Base-by-base conservation (phyloP, 352 stramenopile species). In the Globisporangium irregulare region DNA sequence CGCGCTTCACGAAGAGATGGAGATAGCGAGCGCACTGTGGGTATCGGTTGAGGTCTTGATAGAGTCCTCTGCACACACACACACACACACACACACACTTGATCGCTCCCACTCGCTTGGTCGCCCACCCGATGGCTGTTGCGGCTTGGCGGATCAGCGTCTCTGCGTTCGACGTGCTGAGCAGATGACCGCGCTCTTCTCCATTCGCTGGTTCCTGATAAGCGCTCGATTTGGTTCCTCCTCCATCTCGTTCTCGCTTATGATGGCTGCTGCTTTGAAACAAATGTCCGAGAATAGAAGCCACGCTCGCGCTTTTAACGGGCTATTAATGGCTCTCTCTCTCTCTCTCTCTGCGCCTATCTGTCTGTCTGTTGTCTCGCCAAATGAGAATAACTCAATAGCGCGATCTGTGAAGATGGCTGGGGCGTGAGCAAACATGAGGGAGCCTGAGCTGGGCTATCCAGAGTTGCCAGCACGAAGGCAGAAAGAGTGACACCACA, bases 301-400 rank as follows among this genome's bases (percentile, higher is more conserved):
- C 32, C 32, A 38, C 32, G 32, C 24, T 43, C 50, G 48, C 25
- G n/a, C n/a, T 62, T 34, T 51, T 69, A 5, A 32, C 67, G n/a
- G 43, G 5, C 14, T 22, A 22, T n/a, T 51, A 24, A 15, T 15
- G 14, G 14, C 18, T 51, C 18, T 51, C 43, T 22, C 15, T 36
- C 32, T 36, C 32, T 36, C 5, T 36, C 32, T 36, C 2, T 36
- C 32, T 36, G 32, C 1, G 7, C 6, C 32, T 36, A 10, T 36
- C 32, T 36, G 7, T 10, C 32, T 38, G 32, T 38, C 32, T 32
- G 29, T 4, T 4, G 43, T 22, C 43, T n/a, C 43, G 15, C 4
- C 6, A 27, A 27, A 24, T 29, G 24, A 15, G 24, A 57, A 58
- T 34, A 58, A 25, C 12, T 18, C 36, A 43, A 43, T 12, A 18